Percentiles rank a stretch among this genome's conserved stretches.
Conservation (phyloP, 2,329 filamentous ascomycete genomes). For the Rhynchosporium graminicola region DNA sequence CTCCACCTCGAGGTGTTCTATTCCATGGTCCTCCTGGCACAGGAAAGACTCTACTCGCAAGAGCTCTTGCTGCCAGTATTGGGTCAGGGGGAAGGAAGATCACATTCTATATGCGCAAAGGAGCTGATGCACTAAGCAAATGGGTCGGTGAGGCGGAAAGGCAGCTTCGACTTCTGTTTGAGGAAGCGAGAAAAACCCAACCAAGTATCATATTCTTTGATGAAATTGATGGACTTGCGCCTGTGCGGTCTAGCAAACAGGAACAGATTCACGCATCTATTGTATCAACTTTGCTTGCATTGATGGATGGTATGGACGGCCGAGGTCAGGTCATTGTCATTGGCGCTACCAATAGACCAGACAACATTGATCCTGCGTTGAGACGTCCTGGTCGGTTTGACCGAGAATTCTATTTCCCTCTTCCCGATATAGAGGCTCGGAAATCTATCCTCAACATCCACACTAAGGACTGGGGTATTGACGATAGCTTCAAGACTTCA, state of each 20-base stretch:
- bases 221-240: constrained; percentile 95
- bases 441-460: constrained; percentile 92
- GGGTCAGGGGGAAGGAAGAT: constrained; percentile 90
- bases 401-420: constrained; percentile 95
- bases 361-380: constrained; percentile 95
- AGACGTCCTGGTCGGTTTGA: constrained; percentile 93
- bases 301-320: constrained; percentile 99
- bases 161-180: constrained; percentile 89
- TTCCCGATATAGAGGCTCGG: constrained; percentile 79
- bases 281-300: constrained; percentile 85
- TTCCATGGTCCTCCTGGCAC: constrained; percentile 98
- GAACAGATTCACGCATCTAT: constrained; percentile 99
- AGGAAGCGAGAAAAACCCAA: constrained; percentile 92
- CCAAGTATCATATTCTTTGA: constrained; percentile 99
- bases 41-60: constrained; percentile 90
- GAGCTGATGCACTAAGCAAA: constrained; percentile 94
- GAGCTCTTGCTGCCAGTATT: constrained; percentile 88
- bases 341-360: constrained; percentile 94
- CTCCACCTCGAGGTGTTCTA: constrained; percentile 88
- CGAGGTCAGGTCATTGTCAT: constrained; percentile 98
- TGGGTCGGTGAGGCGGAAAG: constrained; percentile 99
- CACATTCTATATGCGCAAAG: constrained; percentile 99
- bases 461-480: constrained; percentile 88
- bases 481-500: constrained; percentile 75
- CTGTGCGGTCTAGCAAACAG: constrained; percentile 95